These are phyloP conservation scores for Casuarina glauca DNA, from an alignment of 306 rosid species.

Conservation along the genomic window DNA sequence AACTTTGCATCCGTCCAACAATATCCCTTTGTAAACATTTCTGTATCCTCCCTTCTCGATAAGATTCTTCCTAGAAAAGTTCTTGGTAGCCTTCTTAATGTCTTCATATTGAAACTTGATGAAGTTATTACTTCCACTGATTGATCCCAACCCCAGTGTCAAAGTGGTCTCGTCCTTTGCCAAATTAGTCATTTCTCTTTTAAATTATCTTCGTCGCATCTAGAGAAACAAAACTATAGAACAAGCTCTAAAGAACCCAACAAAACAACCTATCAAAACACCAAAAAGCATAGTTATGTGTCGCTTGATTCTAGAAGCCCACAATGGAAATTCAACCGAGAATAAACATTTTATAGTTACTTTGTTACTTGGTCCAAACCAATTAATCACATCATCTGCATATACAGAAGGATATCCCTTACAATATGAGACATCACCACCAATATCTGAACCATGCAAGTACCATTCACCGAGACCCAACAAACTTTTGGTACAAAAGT, in stretches of 20 bases:
- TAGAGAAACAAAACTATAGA: slow-evolving; percentile 19
- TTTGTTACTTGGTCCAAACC: slow-evolving; percentile 20
- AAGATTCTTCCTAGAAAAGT: slow-evolving; percentile 30
- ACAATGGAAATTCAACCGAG: slow-evolving; percentile 8
- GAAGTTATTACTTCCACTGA: background rate
- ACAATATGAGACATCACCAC: slow-evolving; percentile 18
- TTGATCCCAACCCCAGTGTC: background rate
- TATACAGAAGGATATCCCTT: slow-evolving; percentile 28
- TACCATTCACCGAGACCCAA: background rate
- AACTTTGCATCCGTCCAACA: slow-evolving; percentile 31
- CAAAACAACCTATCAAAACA: background rate
- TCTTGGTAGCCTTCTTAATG: slow-evolving; percentile 22
- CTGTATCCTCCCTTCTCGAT: slow-evolving; percentile 32
- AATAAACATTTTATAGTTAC: slow-evolving; percentile 33
- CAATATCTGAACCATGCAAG: background rate
- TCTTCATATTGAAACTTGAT: slow-evolving; percentile 22
- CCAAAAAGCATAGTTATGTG: slow-evolving; percentile 10
- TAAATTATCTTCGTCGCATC: slow-evolving; percentile 17
- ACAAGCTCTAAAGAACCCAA: slow-evolving; percentile 17
- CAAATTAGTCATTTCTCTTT: slow-evolving; percentile 1
- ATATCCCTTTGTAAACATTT: slow-evolving; percentile 32
- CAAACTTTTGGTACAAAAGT: slow-evolving; percentile 21
- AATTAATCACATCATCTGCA: slow-evolving; percentile 31
- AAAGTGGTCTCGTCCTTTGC: background rate
- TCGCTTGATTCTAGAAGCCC: background rate